Percentiles rank a stretch among this genome's conserved stretches.
Evolutionary conservation across 2,329 filamentous ascomycete genomes (phyloP).

Genomic region (Ceratocystis papillata): DNA sequence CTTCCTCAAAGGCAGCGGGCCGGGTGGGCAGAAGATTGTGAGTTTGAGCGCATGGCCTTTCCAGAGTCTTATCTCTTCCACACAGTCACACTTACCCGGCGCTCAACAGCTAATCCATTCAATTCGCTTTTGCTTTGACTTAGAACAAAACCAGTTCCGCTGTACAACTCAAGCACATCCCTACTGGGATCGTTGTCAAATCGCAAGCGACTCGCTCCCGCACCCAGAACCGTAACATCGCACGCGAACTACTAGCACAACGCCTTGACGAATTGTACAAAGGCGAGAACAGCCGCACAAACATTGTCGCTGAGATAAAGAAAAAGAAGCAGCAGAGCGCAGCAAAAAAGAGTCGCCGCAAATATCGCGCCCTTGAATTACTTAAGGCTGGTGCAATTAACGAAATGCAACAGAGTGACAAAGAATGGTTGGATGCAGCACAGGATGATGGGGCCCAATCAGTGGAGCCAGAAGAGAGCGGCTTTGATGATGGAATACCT

Average conservation of each 20-base stretch:
- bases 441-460: neutral
- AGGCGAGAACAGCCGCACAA: constrained; percentile 56
- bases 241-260: constrained; percentile 64
- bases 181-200: constrained; percentile 88
- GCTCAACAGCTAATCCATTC: constrained; percentile 6
- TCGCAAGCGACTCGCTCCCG: constrained; percentile 83
- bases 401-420: neutral
- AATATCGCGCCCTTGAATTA: constrained; percentile 55
- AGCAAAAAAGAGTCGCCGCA: constrained; percentile 70
- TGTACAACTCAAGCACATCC: constrained; percentile 81
- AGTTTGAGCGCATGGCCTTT: constrained; percentile 26
- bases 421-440: neutral
- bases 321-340: constrained; percentile 63
- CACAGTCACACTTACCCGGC: neutral
- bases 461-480: neutral
- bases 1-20: constrained; percentile 84
- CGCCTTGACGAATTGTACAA: constrained; percentile 61
- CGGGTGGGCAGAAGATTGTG: constrained; percentile 92
- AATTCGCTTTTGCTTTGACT: neutral
- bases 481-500: neutral
- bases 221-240: constrained; percentile 76
- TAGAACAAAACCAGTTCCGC: constrained; percentile 94
- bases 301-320: constrained; percentile 52
- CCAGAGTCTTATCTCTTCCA: neutral
- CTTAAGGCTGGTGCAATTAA: constrained; percentile 32